These are phyloP conservation scores for Sporothrix euskadiensis DNA, from an alignment of 2,329 filamentous ascomycete species.

Conservation along the genomic window DNA sequence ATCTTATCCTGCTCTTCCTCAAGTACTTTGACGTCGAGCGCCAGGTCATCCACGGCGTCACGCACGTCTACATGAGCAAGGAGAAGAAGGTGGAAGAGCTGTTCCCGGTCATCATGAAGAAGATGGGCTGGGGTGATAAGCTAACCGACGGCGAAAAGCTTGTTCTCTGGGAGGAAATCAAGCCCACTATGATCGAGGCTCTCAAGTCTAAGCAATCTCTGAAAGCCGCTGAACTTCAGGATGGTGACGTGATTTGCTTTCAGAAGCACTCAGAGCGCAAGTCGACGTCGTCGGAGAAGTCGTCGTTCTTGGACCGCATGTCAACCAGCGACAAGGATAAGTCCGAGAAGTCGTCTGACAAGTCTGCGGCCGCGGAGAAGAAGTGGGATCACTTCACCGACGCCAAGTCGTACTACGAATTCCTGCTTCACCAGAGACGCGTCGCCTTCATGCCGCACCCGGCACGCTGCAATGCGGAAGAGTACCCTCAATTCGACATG, in stretches of 20 bases:
- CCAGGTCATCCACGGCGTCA: conserved; percentile 74
- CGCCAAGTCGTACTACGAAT: conserved; percentile 88
- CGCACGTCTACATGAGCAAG: conserved; percentile 83
- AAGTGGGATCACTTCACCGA: conserved; percentile 62
- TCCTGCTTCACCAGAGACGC: conserved; percentile 78
- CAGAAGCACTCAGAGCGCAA: conserved; percentile 62
- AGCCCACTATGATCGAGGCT: conserved; percentile 92
- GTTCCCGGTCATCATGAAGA: conserved; percentile 71
- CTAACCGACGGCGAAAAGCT: conserved; percentile 62
- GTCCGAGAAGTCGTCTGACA: conserved; percentile 39
- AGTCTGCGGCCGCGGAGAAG: conserved; percentile 39
- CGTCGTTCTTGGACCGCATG: conserved; percentile 32
- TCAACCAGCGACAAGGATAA: not conserved
- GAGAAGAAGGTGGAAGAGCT: conserved; percentile 87
- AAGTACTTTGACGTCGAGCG: conserved; percentile 84
- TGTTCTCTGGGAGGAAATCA: conserved; percentile 93
- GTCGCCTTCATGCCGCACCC: conserved; percentile 75
- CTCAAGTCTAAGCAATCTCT: conserved; percentile 91
- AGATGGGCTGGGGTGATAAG: conserved; percentile 84
- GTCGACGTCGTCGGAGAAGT: conserved; percentile 40
- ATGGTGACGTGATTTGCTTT: conserved; percentile 96
- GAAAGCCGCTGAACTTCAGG: conserved; percentile 89
- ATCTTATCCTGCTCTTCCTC: conserved; percentile 78
- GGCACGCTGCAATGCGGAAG: conserved; percentile 53
- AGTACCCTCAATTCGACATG: conserved; percentile 70